These are phyloP conservation scores for Apiospora rasikravindrae DNA, from an alignment of 2,329 filamentous ascomycete species.

Conservation along the genomic window DNA sequence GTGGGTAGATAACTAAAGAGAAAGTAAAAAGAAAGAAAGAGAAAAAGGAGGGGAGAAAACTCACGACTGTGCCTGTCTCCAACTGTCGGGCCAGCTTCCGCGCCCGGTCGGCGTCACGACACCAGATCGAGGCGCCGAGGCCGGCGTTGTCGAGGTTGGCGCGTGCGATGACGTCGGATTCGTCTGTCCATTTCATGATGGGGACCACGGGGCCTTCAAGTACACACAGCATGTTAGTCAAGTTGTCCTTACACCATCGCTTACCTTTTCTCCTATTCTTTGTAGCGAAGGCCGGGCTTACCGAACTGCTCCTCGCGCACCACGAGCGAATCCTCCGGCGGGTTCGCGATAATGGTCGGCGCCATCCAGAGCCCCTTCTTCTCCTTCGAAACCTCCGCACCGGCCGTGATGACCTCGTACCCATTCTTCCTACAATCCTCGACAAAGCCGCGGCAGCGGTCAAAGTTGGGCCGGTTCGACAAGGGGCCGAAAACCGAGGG, in stretches of 20 bases:
- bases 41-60: not conserved
- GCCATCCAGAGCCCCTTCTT: conserved; percentile 60
- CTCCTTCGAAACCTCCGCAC: conserved; percentile 27
- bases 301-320: conserved; percentile 67
- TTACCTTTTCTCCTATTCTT: not conserved
- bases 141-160: conserved; percentile 91
- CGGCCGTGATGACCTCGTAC: conserved; percentile 51
- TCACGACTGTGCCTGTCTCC: conserved; percentile 57
- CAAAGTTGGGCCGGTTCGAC: conserved; percentile 69
- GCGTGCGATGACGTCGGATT: conserved; percentile 62
- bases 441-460: conserved; percentile 62
- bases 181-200: conserved; percentile 63
- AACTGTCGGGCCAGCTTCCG: conserved; percentile 57
- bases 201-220: conserved; percentile 63
- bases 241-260: not conserved
- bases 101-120: conserved; percentile 55
- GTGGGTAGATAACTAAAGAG: no score
- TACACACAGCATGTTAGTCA: not conserved
- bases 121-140: conserved; percentile 74
- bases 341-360: conserved; percentile 64
- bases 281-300: conserved; percentile 32
- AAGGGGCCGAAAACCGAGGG: conserved; percentile 60
- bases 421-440: conserved; percentile 59
- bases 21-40: not conserved
- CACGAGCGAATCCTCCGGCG: conserved; percentile 58